These are phyloP conservation scores for Neurospora sp. DNA, from an alignment of 495 filamentous ascomycete species.

Conservation along the genomic window DNA sequence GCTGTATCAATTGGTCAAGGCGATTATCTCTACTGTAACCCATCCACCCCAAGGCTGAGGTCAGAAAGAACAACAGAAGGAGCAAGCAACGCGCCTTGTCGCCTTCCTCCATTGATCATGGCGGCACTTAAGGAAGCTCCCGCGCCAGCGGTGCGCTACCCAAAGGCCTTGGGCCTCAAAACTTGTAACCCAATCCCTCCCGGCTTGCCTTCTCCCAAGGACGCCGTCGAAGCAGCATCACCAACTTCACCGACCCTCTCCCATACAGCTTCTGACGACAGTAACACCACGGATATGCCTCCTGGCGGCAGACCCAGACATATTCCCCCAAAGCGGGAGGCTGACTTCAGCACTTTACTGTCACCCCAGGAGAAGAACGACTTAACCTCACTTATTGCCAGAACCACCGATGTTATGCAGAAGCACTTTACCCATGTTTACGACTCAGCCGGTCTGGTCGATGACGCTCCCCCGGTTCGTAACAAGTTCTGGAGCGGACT, in stretches of 20 bases:
- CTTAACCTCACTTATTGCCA: slow-evolving; percentile 26
- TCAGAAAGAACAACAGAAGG: neutral
- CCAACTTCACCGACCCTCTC: slow-evolving; percentile 1
- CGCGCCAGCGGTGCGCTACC: neutral
- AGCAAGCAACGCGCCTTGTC: neutral
- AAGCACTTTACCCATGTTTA: slow-evolving; percentile 36
- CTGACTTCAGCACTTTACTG: slow-evolving; percentile 24
- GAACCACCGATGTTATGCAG: slow-evolving; percentile 39
- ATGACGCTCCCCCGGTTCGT: slow-evolving; percentile 13
- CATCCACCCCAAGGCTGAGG: neutral
- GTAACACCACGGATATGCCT: slow-evolving; percentile 16
- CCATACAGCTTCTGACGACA: slow-evolving; percentile 5
- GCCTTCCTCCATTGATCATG: neutral
- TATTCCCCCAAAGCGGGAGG: slow-evolving; percentile 19
- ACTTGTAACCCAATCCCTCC: neutral
- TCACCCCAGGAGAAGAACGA: slow-evolving; percentile 19
- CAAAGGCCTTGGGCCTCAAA: neutral
- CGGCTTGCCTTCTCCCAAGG: neutral
- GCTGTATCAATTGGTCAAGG: neutral
- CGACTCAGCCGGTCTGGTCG: slow-evolving; percentile 22
- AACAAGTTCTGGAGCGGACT: slow-evolving; percentile 19
- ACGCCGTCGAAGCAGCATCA: neutral
- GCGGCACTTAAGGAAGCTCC: neutral
- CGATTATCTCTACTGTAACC: neutral
- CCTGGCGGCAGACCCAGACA: slow-evolving; percentile 10